Conservation (phyloP, 345 rosid species). For the Linum tenue region DNA sequence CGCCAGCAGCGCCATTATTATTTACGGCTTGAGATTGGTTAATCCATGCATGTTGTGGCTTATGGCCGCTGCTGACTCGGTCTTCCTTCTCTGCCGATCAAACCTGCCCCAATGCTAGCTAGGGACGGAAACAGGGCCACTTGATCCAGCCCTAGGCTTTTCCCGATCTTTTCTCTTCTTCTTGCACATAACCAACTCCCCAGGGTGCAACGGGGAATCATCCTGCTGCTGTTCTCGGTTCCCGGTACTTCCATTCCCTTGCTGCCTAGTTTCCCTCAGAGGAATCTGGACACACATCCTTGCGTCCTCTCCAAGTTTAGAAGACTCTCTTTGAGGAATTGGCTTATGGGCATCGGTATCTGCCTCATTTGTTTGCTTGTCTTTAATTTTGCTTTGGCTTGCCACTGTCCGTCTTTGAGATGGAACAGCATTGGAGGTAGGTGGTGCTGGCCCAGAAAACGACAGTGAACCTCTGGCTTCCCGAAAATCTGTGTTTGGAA, state of each 20-base stretch:
- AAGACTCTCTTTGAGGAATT: slow-evolving; percentile 29
- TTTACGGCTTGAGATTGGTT: slow-evolving; percentile 56
- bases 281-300: slow-evolving; percentile 63
- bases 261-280: slow-evolving; percentile 53
- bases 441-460: slow-evolving; percentile 38
- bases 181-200: slow-evolving; percentile 92
- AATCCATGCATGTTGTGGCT: slow-evolving; percentile 49
- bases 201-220: slow-evolving; percentile 80
- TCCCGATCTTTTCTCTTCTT: slow-evolving; percentile 98
- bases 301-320: slow-evolving; percentile 43
- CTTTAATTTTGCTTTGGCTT: slow-evolving; percentile 64
- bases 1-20: slow-evolving; percentile 26
- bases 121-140: slow-evolving; percentile 75
- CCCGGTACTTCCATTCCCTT: slow-evolving; percentile 40
- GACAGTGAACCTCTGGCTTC: slow-evolving; percentile 72
- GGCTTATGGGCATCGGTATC: slow-evolving; percentile 55
- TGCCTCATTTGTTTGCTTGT: slow-evolving; percentile 40
- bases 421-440: slow-evolving; percentile 39
- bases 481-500: slow-evolving; percentile 79
- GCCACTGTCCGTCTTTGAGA: slow-evolving; percentile 42
- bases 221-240: slow-evolving; percentile 45
- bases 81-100: slow-evolving; percentile 49
- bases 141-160: slow-evolving; percentile 55
- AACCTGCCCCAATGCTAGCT: slow-evolving; percentile 37
- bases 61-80: slow-evolving; percentile 34